These are phyloP conservation scores for Neophaeococcomyces aloes DNA, from an alignment of 2,329 filamentous ascomycete genomes.

Conservation along the genomic window DNA sequence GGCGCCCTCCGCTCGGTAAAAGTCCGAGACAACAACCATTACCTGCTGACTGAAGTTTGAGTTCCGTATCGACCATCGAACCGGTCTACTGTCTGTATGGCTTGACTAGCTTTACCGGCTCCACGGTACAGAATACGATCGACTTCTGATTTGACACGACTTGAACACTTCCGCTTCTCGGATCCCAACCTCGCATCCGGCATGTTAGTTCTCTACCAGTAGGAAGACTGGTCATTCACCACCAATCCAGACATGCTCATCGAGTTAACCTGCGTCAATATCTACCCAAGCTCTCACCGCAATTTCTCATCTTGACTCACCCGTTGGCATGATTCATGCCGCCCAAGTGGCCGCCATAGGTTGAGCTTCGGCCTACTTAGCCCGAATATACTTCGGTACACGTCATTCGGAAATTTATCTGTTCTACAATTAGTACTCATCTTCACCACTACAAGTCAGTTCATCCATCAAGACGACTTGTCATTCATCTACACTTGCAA, in stretches of 20 bases:
- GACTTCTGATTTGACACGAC: conserved; percentile 1
- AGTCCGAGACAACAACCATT: conserved; percentile 2
- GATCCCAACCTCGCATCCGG: neutral
- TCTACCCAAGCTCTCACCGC: conserved; percentile 8
- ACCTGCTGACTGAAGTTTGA: conserved; percentile 5
- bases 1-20: neutral
- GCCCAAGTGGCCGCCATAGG: too few species aligned
- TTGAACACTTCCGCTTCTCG: neutral
- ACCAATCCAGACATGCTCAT: conserved; percentile 7
- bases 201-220: conserved; percentile 1
- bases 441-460: neutral
- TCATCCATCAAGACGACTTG: neutral
- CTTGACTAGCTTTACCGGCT: neutral
- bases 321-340: too few species aligned
- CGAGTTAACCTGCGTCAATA: conserved; percentile 1
- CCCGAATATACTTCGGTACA: neutral
- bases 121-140: neutral
- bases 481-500: neutral
- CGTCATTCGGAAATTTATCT: neutral
- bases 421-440: conserved; percentile 1
- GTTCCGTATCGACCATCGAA: neutral
- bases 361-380: too few species aligned
- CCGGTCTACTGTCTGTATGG: neutral
- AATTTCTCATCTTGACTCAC: neutral
- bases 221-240: conserved; percentile 2